Percentiles rank a stretch among this genome's conserved stretches.
Evolutionary conservation across 805 yeast species (phyloP).

Genomic region (Vanderwaltozyma polyspora): DNA sequence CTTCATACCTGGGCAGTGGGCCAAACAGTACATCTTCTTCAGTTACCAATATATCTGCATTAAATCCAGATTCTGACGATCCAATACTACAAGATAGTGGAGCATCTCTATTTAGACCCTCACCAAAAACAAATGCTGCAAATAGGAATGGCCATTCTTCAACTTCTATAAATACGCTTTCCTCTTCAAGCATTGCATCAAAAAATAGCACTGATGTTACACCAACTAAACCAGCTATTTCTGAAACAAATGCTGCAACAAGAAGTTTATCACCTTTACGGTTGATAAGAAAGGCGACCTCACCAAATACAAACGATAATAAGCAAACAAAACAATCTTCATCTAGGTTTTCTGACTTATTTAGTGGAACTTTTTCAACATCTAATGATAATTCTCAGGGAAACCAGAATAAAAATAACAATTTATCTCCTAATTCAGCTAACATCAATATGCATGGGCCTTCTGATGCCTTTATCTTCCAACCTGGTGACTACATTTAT

Average conservation of each 20-base stretch:
- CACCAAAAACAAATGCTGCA: slow-evolving; percentile 3
- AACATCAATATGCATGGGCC: neutral
- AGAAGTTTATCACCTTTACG: slow-evolving; percentile 23
- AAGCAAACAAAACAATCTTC: slow-evolving; percentile 4
- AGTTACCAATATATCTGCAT: too few species aligned
- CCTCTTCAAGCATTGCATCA: neutral
- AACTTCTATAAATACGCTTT: neutral
- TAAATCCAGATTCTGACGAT: neutral
- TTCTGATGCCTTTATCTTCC: slow-evolving; percentile 37
- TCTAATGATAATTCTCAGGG: slow-evolving; percentile 7
- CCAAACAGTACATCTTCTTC: neutral
- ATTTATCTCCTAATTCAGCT: slow-evolving; percentile 2
- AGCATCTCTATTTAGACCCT: slow-evolving; percentile 11
- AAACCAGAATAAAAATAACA: neutral
- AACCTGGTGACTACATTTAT: slow-evolving; percentile 86
- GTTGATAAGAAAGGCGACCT: slow-evolving; percentile 18
- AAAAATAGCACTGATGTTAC: neutral
- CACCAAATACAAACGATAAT: slow-evolving; percentile 8
- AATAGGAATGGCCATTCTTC: neutral
- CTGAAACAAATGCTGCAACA: slow-evolving; percentile 2
- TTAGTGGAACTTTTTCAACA: slow-evolving; percentile 13
- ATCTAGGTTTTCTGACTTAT: slow-evolving; percentile 19
- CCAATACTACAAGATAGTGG: slow-evolving; percentile 9
- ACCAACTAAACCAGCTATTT: slow-evolving; percentile 1
- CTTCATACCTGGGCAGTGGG: neutral